Evolutionary conservation across 2,329 filamentous ascomycete species (phyloP).

Genomic region (Domatiomyces catenatus): DNA sequence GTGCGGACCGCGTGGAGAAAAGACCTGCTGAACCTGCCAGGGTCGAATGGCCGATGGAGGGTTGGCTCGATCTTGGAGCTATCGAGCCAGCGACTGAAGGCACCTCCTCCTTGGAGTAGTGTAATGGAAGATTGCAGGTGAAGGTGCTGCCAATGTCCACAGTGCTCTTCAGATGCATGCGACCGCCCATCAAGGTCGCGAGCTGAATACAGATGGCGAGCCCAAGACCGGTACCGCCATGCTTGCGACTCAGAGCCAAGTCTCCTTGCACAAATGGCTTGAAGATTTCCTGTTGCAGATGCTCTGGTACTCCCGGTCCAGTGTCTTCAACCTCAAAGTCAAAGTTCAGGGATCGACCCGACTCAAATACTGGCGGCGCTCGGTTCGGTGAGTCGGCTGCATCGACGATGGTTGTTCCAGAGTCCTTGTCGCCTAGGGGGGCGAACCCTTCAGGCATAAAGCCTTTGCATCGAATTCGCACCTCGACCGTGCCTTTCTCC

Average conservation of each 20-base stretch:
- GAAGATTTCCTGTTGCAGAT: conserved; percentile 68
- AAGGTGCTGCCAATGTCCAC: conserved; percentile 64
- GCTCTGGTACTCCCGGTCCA: conserved; percentile 64
- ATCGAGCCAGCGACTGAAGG: conserved; percentile 19
- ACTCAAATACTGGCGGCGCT: conserved; percentile 33
- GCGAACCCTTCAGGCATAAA: conserved; percentile 24
- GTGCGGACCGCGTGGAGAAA: conserved; percentile 1
- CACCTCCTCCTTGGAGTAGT: conserved; percentile 53
- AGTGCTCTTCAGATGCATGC: conserved; percentile 54
- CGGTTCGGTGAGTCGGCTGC: conserved; percentile 6
- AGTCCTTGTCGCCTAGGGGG: conserved; percentile 18
- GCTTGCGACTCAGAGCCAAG: conserved; percentile 71
- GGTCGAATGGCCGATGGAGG: conserved; percentile 4
- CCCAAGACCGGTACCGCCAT: conserved; percentile 71
- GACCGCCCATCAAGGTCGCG: conserved; percentile 71
- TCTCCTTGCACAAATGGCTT: conserved; percentile 88
- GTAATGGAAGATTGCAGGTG: conserved; percentile 64
- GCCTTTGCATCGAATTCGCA: conserved; percentile 53
- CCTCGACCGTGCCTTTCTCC: conserved; percentile 53
- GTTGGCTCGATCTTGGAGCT: conserved; percentile 1
- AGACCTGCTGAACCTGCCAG: conserved; percentile 6
- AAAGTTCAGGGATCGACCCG: conserved; percentile 50
- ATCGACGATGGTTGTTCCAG: background rate
- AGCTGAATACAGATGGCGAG: conserved; percentile 78
- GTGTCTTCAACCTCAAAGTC: conserved; percentile 81